These are phyloP conservation scores for Arthrinium phaeospermum DNA, from an alignment of 2,329 filamentous ascomycete species.

Conservation along the genomic window DNA sequence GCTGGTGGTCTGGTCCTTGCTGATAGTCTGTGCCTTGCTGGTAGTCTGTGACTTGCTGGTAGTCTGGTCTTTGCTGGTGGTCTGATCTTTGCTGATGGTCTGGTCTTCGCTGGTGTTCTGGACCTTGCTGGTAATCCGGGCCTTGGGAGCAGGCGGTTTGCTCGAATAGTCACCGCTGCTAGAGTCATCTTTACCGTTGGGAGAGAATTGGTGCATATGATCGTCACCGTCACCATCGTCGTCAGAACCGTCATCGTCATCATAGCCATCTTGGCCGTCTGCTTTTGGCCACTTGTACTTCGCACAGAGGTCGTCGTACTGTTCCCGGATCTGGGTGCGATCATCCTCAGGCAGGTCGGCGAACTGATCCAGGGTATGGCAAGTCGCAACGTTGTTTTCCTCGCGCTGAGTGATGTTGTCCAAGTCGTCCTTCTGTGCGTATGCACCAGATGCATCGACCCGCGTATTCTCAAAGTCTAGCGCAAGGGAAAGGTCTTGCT, in stretches of 20 bases:
- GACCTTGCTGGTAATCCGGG: no score
- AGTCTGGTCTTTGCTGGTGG: no score
- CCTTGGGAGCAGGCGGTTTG: no score
- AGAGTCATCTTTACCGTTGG: no score
- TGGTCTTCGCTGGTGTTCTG: no score
- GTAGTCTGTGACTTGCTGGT: no score
- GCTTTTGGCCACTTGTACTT: background rate
- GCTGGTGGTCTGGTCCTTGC: no score
- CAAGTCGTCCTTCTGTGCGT: background rate
- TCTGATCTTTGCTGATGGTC: no score
- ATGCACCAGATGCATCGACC: background rate
- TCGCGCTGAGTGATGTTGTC: background rate
- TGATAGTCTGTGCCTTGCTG: no score
- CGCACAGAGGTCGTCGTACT: background rate
- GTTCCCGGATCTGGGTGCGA: background rate
- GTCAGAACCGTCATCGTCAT: background rate
- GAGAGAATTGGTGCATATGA: no score
- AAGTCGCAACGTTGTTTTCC: background rate
- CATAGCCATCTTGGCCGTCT: background rate
- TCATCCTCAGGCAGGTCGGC: background rate
- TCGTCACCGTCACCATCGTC: background rate
- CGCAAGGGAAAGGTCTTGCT: constrained; percentile 27
- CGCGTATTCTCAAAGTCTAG: background rate
- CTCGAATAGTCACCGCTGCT: no score
- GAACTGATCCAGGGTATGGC: background rate